phyloP scores from a whole-genome alignment of 2,329 filamentous ascomycete species.

The Alternaria alternata region DNA sequence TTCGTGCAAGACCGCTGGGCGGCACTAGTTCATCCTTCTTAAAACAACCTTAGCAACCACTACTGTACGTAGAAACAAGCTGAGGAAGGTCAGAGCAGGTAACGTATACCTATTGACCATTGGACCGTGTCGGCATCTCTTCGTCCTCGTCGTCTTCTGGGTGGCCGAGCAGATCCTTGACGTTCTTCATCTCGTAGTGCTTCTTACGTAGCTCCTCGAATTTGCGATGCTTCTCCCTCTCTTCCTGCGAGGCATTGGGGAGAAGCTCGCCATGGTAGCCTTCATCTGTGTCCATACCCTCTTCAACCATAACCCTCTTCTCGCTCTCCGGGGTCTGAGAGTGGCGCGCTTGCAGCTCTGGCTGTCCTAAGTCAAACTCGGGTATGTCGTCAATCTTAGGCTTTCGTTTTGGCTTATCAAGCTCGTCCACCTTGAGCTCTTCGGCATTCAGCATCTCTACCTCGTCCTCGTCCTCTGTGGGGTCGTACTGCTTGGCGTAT shows the following conservation, averaged over 20 bases:
- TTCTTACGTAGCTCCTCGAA: constrained; percentile 94
- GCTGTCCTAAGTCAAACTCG: constrained; percentile 88
- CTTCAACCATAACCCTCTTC: constrained; percentile 84
- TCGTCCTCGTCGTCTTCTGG: constrained; percentile 18
- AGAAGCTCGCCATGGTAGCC: constrained; percentile 68
- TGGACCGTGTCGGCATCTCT: constrained; percentile 15
- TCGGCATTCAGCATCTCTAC: constrained; percentile 71
- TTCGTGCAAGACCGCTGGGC: constrained; percentile 5
- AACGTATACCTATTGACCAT: constrained; percentile 7
- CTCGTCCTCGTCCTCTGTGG: constrained; percentile 84
- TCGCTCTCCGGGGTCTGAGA: constrained; percentile 59
- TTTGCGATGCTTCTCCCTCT: constrained; percentile 86
- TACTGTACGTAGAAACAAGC: not conserved
- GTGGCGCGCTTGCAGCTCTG: constrained; percentile 66
- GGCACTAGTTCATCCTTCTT: not conserved
- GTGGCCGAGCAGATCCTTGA: constrained; percentile 80
- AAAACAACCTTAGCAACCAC: not conserved
- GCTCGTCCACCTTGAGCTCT: constrained; percentile 73
- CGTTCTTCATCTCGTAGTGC: constrained; percentile 98
- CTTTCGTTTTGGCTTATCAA: constrained; percentile 66
- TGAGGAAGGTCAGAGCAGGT: not conserved
- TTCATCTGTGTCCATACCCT: constrained; percentile 47
- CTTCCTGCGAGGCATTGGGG: constrained; percentile 66
- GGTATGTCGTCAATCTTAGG: constrained; percentile 77
- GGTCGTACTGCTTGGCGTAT: constrained; percentile 91